Evolutionary conservation across 2,329 filamentous ascomycete species (phyloP).

Genomic region (Phoma sp.): DNA sequence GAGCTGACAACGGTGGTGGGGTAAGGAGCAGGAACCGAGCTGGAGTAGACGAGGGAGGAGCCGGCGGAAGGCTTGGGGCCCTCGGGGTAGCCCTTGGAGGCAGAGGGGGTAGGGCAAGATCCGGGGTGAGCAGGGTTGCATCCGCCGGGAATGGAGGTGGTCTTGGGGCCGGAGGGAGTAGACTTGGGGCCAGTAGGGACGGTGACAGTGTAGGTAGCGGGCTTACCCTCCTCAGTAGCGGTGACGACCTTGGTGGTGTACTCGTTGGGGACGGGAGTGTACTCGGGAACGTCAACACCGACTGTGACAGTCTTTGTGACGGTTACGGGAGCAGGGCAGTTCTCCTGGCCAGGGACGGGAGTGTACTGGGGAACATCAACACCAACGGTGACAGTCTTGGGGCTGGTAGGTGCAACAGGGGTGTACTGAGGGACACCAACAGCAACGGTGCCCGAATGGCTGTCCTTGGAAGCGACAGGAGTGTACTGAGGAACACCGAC

Average conservation of each 20-base stretch:
- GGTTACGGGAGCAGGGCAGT: constrained; percentile 39
- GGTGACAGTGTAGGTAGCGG: constrained; percentile 29
- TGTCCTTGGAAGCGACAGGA: constrained; percentile 8
- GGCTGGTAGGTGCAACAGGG: constrained; percentile 28
- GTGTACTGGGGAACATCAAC: constrained; percentile 15
- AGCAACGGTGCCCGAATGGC: neutral
- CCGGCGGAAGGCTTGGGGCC: constrained; percentile 23
- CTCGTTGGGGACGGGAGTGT: constrained; percentile 15
- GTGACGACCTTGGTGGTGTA: constrained; percentile 40
- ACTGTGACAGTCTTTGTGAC: constrained; percentile 29
- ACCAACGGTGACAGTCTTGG: constrained; percentile 22
- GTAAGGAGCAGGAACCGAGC: constrained; percentile 27
- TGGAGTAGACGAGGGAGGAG: constrained; percentile 15
- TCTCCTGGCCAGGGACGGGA: constrained; percentile 11
- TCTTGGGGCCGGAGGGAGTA: constrained; percentile 15
- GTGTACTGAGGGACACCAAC: constrained; percentile 12
- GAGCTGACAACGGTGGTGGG: constrained; percentile 20
- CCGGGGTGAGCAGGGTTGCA: no score
- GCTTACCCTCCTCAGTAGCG: constrained; percentile 31
- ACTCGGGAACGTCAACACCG: constrained; percentile 18
- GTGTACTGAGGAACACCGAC: constrained; percentile 5
- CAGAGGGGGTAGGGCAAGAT: neutral
- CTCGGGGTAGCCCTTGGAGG: constrained; percentile 12
- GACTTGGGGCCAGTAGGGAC: constrained; percentile 14
- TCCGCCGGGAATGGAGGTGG: constrained; percentile 4